Conservation (phyloP, 768 basidiomycete species). For the Boletellus ananiceps region DNA sequence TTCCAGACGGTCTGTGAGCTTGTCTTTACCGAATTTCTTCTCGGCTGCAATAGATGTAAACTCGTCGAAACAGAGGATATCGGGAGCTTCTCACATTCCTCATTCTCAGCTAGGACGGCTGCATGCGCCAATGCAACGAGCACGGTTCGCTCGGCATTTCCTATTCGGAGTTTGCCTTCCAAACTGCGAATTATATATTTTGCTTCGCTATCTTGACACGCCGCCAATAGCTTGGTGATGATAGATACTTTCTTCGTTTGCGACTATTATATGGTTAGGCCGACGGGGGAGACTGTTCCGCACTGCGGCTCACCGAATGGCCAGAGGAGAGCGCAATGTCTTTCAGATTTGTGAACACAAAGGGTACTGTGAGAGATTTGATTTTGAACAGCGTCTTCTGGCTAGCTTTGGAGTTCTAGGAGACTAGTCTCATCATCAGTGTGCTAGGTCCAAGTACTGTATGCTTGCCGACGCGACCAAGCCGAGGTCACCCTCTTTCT, state of each 20-base stretch:
- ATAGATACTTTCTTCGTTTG: slow-evolving; percentile 94
- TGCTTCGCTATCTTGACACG: slow-evolving; percentile 88
- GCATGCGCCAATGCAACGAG: slow-evolving; percentile 93
- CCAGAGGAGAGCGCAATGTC: slow-evolving; percentile 88
- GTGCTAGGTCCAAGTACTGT: background rate
- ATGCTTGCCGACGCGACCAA: slow-evolving; percentile 85
- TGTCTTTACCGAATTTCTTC: slow-evolving; percentile 73
- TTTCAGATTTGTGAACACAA: slow-evolving; percentile 83
- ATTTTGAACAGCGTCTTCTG: slow-evolving; percentile 95
- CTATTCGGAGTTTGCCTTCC: slow-evolving; percentile 95
- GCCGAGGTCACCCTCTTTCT: slow-evolving; percentile 93
- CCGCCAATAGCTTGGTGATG: slow-evolving; percentile 89
- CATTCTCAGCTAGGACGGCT: slow-evolving; percentile 75
- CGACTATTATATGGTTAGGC: slow-evolving; percentile 46
- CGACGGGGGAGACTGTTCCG: background rate
- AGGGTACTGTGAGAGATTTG: slow-evolving; percentile 82
- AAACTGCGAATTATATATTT: slow-evolving; percentile 95
- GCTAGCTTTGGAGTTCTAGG: slow-evolving; percentile 87
- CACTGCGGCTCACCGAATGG: slow-evolving; percentile 55
- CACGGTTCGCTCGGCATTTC: slow-evolving; percentile 95
- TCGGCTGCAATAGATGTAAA: slow-evolving; percentile 40
- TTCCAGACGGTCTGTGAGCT: slow-evolving; percentile 67
- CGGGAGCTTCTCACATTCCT: slow-evolving; percentile 40
- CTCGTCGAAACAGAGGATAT: background rate
- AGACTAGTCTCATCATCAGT: background rate